phyloP scores from a whole-genome alignment of 23 red algal genomes.

The Cyanidiococcus yangmingshanensis region DNA sequence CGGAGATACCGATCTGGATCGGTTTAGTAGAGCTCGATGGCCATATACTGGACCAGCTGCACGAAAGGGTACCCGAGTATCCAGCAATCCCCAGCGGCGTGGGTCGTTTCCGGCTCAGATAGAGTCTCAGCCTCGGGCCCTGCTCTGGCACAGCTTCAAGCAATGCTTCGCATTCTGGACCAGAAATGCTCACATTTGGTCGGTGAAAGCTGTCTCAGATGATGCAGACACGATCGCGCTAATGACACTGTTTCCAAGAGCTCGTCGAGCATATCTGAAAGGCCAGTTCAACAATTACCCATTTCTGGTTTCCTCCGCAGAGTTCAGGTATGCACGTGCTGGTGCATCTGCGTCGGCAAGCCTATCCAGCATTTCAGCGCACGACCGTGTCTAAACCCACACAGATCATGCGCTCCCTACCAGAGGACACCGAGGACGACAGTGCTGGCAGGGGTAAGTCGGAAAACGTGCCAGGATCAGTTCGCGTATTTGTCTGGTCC shows the following conservation, averaged over 20 bases:
- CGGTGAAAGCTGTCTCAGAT: background rate
- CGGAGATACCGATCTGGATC: background rate
- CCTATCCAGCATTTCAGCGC: background rate
- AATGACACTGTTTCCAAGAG: slow-evolving; percentile 28
- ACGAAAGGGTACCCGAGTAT: background rate
- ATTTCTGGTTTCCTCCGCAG: slow-evolving; percentile 50
- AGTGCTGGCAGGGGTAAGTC: too few relatives aligned
- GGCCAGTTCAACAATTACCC: slow-evolving; percentile 48
- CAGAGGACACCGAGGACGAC: too few relatives aligned
- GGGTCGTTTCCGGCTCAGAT: background rate
- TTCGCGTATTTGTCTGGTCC: too few relatives aligned
- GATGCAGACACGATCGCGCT: slow-evolving; percentile 15
- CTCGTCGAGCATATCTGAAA: slow-evolving; percentile 70
- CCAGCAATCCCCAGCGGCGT: background rate
- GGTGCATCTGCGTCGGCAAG: slow-evolving; percentile 75
- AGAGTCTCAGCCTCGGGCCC: background rate
- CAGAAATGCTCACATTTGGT: background rate
- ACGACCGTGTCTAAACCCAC: too few relatives aligned
- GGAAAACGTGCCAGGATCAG: too few relatives aligned
- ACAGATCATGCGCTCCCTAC: too few relatives aligned
- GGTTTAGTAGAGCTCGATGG: background rate
- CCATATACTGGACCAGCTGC: background rate
- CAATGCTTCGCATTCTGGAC: slow-evolving; percentile 16
- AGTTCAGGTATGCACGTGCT: slow-evolving; percentile 77
- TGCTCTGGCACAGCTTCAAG: background rate